phyloP scores from a whole-genome alignment of 2,329 filamentous ascomycete genomes.

The Cordyceps cicadae region DNA sequence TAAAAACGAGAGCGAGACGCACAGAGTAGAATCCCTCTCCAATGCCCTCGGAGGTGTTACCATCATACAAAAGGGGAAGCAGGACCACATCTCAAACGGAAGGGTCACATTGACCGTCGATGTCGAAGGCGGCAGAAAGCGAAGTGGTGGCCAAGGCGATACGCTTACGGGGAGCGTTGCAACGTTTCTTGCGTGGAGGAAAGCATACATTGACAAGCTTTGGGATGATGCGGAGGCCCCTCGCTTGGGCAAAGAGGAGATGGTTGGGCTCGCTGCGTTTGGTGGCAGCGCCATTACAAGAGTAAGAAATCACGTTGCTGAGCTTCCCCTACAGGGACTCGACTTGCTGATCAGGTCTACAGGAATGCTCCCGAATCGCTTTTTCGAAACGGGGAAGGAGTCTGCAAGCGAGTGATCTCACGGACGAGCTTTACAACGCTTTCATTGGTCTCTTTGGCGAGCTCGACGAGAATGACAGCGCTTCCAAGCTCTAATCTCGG shows the following conservation, averaged over 20 bases:
- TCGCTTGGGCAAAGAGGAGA: constrained; percentile 42
- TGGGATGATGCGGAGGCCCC: constrained; percentile 54
- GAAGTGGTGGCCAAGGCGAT: constrained; percentile 90
- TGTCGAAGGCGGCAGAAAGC: constrained; percentile 72
- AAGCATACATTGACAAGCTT: constrained; percentile 73
- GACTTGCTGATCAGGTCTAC: constrained; percentile 3
- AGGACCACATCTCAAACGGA: constrained; percentile 79
- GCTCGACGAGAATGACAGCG: constrained; percentile 35
- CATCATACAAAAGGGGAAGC: constrained; percentile 78
- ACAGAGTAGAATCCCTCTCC: constrained; percentile 57
- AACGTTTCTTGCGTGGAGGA: constrained; percentile 81
- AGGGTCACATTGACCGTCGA: constrained; percentile 67
- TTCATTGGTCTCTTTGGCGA: constrained; percentile 78
- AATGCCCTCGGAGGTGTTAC: constrained; percentile 77
- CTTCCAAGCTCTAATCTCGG: constrained; percentile 25
- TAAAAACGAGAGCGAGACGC: constrained; percentile 27
- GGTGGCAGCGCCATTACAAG: constrained; percentile 82
- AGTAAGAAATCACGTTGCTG: constrained; percentile 35
- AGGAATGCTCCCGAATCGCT: constrained; percentile 78
- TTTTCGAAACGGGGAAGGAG: constrained; percentile 80
- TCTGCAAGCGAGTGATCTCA: constrained; percentile 87
- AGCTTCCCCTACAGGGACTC: background rate
- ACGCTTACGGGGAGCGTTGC: constrained; percentile 85
- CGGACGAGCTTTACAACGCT: constrained; percentile 76
- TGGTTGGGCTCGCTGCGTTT: constrained; percentile 73